phyloP scores from a whole-genome alignment of 306 rosid genomes.

The Parietaria judaica region DNA sequence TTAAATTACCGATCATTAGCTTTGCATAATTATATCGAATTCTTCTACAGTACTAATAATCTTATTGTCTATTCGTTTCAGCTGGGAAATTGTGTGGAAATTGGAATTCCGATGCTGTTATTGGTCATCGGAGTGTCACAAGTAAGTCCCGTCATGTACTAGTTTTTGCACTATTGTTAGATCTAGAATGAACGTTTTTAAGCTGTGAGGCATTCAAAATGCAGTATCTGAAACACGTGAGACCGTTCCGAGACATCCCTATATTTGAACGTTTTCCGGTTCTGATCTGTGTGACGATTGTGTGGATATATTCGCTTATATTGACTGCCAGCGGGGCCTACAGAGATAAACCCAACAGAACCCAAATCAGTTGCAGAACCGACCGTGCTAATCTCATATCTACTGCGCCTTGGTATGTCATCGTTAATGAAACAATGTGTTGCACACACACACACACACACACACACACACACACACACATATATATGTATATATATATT shows the following conservation, averaged over 20 bases:
- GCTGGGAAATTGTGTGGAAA: slow-evolving; percentile 90
- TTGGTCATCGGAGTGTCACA: slow-evolving; percentile 78
- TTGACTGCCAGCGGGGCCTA: slow-evolving; percentile 95
- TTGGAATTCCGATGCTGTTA: slow-evolving; percentile 84
- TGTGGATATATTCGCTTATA: slow-evolving; percentile 84
- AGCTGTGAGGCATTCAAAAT: slow-evolving; percentile 13
- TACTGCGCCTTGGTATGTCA: slow-evolving; percentile 72
- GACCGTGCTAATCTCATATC: slow-evolving; percentile 82
- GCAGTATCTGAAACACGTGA: slow-evolving; percentile 95
- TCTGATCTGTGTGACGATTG: slow-evolving; percentile 63
- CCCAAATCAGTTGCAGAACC: slow-evolving; percentile 76
- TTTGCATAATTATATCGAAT: slow-evolving; percentile 6
- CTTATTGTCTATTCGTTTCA: slow-evolving; percentile 30
- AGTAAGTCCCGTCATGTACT: slow-evolving; percentile 41
- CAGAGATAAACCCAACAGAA: slow-evolving; percentile 31
- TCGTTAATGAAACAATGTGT: slow-evolving; percentile 3
- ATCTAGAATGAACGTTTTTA: neutral
- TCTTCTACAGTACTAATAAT: neutral
- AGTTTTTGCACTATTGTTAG: neutral
- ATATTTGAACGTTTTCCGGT: slow-evolving; percentile 91
- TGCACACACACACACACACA: neutral
- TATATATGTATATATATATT: neutral
- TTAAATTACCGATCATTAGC: slow-evolving; percentile 14
- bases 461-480: neutral
- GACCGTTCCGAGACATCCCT: slow-evolving; percentile 72